A percentile compares a stretch with the other conserved stretches of the same genome.
Conservation (phyloP, 306 rosid genomes). For the Alnus rubra region DNA sequence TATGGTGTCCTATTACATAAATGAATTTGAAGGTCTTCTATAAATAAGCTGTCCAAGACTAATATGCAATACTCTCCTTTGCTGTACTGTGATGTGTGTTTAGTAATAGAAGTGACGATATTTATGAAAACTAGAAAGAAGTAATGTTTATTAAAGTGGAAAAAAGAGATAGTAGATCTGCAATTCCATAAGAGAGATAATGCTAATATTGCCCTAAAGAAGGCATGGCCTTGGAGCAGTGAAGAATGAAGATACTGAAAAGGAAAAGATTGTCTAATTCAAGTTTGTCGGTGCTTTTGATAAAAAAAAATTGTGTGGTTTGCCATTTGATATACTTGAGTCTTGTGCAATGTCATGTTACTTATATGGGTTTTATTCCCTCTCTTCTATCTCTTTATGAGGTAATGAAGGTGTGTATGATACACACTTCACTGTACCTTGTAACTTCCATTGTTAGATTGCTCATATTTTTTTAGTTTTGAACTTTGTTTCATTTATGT, state of each 20-base stretch:
- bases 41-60: too few species aligned
- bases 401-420: background rate
- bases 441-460: constrained; percentile 3
- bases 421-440: background rate
- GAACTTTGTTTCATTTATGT: constrained; percentile 13
- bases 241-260: background rate
- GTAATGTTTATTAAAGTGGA: too few species aligned
- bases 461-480: constrained; percentile 16
- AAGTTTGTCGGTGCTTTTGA: constrained; percentile 1
- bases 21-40: too few species aligned
- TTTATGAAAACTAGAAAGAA: too few species aligned
- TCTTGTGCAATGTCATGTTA: background rate
- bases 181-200: background rate
- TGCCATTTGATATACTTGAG: background rate
- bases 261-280: background rate
- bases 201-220: background rate
- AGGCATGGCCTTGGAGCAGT: background rate
- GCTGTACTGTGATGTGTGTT: too few species aligned
- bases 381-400: background rate
- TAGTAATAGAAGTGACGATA: too few species aligned
- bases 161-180: too few species aligned
- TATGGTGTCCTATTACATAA: too few species aligned
- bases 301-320: background rate
- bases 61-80: too few species aligned
- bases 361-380: background rate